Percentiles rank a stretch among this genome's conserved stretches.
phyloP scores from a whole-genome alignment of 2,329 filamentous ascomycete genomes.

The Diaporthe vexans region DNA sequence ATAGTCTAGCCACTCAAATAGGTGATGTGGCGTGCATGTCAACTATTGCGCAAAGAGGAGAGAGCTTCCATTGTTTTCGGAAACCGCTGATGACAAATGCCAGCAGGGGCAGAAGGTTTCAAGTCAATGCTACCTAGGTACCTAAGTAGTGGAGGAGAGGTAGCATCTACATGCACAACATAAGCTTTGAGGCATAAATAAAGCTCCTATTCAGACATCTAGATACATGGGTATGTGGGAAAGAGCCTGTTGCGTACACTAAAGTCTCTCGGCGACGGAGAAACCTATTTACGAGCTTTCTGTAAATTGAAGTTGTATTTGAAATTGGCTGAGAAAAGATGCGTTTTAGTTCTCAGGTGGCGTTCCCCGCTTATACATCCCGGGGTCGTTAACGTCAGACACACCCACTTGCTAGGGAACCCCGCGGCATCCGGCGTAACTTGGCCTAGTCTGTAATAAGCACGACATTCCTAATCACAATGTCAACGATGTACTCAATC shows the following conservation, averaged over 20 bases:
- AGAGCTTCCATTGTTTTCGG: too few species aligned
- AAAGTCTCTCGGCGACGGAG: background rate
- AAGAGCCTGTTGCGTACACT: background rate
- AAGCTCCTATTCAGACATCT: background rate
- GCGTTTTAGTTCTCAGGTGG: background rate
- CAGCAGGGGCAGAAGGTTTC: too few species aligned
- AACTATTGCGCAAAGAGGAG: background rate
- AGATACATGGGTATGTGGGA: too few species aligned
- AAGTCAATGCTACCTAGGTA: too few species aligned
- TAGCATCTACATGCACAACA: background rate
- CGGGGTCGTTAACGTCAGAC: background rate
- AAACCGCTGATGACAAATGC: background rate
- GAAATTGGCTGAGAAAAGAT: background rate
- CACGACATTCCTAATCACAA: constrained; percentile 18
- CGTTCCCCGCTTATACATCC: constrained; percentile 1
- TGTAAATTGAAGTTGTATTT: background rate
- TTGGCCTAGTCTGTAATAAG: background rate
- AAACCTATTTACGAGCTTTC: background rate
- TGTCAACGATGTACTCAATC: background rate
- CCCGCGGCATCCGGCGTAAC: constrained; percentile 1
- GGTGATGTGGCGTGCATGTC: background rate
- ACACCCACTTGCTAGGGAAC: background rate
- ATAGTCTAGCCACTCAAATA: background rate
- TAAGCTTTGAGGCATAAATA: background rate
- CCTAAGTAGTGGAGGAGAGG: too few species aligned